Evolutionary conservation across 2,329 filamentous ascomycete genomes (phyloP).

Genomic region (Fusarium sp.): DNA sequence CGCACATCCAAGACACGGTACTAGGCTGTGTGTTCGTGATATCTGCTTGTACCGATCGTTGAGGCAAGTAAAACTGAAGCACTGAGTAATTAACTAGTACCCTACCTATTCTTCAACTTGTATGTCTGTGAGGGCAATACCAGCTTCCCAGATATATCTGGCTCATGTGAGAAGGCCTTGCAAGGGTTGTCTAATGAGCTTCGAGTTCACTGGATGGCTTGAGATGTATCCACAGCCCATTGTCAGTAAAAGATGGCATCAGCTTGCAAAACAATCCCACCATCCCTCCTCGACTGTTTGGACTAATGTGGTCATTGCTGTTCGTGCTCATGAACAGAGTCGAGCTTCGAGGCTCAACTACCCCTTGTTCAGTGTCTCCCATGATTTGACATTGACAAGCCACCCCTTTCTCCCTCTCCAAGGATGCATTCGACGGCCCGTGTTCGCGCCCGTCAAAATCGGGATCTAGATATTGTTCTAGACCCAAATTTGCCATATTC

Average conservation of each 20-base stretch:
- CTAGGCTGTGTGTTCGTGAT: neutral
- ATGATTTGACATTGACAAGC: slow-evolving; percentile 2
- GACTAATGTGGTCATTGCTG: neutral
- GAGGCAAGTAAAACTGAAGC: neutral
- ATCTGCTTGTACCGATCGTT: neutral
- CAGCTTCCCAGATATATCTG: neutral
- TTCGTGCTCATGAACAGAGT: neutral
- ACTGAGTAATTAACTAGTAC: neutral
- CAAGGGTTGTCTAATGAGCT: neutral
- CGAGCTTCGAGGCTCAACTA: neutral
- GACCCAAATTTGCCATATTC: slow-evolving; percentile 32
- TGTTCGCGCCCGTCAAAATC: slow-evolving; percentile 7
- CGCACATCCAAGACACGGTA: neutral
- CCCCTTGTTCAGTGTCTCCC: neutral
- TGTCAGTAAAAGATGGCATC: neutral
- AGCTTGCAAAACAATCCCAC: neutral
- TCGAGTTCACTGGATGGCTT: too few species aligned
- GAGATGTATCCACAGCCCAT: neutral
- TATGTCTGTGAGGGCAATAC: neutral
- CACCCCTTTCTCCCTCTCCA: slow-evolving; percentile 9
- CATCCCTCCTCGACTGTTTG: neutral
- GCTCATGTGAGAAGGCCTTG: neutral
- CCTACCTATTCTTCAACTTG: neutral
- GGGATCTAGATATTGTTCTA: slow-evolving; percentile 21
- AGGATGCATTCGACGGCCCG: slow-evolving; percentile 3